Conservation (phyloP, 2,329 filamentous ascomycete genomes). For the Mariannaea sp. region DNA sequence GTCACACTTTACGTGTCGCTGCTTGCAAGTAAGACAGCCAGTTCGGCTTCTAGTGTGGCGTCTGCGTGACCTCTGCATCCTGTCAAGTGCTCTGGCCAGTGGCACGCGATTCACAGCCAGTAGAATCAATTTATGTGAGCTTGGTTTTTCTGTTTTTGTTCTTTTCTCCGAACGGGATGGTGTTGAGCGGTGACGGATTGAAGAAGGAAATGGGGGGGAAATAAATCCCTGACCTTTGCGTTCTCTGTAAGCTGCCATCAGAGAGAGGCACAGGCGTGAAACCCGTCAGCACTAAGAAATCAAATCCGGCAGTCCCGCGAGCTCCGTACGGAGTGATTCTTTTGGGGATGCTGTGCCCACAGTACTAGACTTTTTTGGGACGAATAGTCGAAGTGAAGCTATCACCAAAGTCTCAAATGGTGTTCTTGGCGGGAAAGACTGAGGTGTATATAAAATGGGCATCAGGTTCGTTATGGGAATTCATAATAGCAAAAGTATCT, state of each 20-base stretch:
- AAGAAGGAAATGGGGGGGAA: too few species aligned
- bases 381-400: constrained; percentile 15
- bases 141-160: too few species aligned
- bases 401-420: background rate
- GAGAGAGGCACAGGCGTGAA: background rate
- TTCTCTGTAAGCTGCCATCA: background rate
- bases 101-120: background rate
- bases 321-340: too few species aligned
- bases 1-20: constrained; percentile 29
- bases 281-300: constrained; percentile 8
- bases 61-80: constrained; percentile 6
- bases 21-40: constrained; percentile 31
- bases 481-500: too few species aligned
- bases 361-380: constrained; percentile 17
- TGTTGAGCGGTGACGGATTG: too few species aligned
- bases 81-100: background rate
- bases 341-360: too few species aligned
- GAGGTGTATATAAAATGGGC: too few species aligned
- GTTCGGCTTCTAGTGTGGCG: constrained; percentile 28
- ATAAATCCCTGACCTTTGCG: too few species aligned
- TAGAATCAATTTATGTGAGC: background rate
- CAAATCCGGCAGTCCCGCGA: too few species aligned
- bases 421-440: background rate
- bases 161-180: too few species aligned
- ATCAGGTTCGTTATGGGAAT: too few species aligned